Conservation (phyloP, 2,329 filamentous ascomycete genomes). For the Ampelomyces quisqualis region DNA sequence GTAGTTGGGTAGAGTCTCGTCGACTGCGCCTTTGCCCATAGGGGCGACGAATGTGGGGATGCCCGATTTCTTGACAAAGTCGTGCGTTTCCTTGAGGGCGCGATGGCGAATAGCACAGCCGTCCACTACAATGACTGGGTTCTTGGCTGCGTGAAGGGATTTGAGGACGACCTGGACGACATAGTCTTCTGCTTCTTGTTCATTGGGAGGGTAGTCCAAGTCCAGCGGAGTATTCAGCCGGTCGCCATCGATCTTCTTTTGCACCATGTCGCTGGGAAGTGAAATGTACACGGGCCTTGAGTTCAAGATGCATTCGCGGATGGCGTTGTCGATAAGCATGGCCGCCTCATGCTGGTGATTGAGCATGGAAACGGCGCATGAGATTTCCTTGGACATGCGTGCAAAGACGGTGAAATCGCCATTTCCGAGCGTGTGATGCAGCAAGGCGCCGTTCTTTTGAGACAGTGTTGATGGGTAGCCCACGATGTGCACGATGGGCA, state of each 20-base stretch:
- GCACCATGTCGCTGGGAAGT: conserved; percentile 77
- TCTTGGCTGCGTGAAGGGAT: conserved; percentile 70
- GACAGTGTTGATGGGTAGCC: conserved; percentile 47
- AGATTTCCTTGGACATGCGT: conserved; percentile 73
- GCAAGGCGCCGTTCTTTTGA: conserved; percentile 45
- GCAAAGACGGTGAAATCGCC: conserved; percentile 80
- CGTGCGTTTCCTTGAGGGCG: conserved; percentile 70
- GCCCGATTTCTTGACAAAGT: conserved; percentile 69
- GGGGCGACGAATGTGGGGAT: conserved; percentile 85
- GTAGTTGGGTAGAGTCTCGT: conserved; percentile 73
- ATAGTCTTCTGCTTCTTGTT: conserved; percentile 72
- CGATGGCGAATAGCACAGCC: conserved; percentile 78
- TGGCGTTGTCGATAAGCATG: conserved; percentile 72
- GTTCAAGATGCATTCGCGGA: conserved; percentile 71
- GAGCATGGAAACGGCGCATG: conserved; percentile 69
- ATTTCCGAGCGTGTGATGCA: conserved; percentile 52
- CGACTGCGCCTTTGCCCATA: conserved; percentile 83
- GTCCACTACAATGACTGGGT: conserved; percentile 78
- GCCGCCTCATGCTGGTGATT: conserved; percentile 70
- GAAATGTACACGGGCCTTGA: conserved; percentile 82
- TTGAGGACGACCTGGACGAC: conserved; percentile 78
- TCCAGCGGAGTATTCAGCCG: conserved; percentile 71
- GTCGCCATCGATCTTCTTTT: conserved; percentile 72
- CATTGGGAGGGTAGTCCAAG: conserved; percentile 63
- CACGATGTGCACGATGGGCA: conserved; percentile 52